phyloP scores from a whole-genome alignment of 352 stramenopile species.

The Phytophthora sp. region DNA sequence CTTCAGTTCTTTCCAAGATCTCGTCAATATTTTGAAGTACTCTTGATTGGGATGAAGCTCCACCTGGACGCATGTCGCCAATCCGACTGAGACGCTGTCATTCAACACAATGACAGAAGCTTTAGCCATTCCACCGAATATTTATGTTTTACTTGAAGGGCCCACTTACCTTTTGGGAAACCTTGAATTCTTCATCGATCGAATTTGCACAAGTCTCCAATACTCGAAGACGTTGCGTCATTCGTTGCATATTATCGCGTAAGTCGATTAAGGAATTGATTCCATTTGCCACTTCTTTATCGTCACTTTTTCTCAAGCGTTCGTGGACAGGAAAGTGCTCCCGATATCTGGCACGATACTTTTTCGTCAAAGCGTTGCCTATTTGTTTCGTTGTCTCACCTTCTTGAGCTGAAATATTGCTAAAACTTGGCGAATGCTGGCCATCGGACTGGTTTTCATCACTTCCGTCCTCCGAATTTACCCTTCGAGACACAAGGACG shows the following conservation, averaged over 20 bases:
- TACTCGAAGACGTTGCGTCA: conserved; percentile 51
- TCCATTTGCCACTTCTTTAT: conserved; percentile 10
- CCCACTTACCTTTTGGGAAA: conserved; percentile 52
- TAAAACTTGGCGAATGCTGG: conserved; percentile 1
- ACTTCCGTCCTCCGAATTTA: conserved; percentile 13
- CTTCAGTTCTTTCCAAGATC: conserved; percentile 23
- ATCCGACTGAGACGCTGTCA: conserved; percentile 28
- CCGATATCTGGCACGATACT: conserved; percentile 26
- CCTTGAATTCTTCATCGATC: conserved; percentile 69
- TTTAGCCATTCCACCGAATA: no score
- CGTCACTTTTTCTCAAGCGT: conserved; percentile 4
- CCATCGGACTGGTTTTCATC: conserved; percentile 32
- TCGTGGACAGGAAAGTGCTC: conserved; percentile 22
- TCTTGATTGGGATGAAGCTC: conserved; percentile 5
- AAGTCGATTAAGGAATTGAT: conserved; percentile 42
- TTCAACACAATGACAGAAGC: no score
- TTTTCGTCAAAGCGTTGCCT: conserved; percentile 9
- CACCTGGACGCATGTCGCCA: conserved; percentile 6
- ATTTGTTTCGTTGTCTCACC: not conserved
- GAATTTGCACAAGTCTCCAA: conserved; percentile 57
- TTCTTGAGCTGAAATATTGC: conserved; percentile 10
- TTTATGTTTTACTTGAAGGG: no score
- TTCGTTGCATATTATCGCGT: conserved; percentile 53
- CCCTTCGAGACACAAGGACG: not conserved
- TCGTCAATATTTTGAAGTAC: conserved; percentile 28